These are phyloP conservation scores for Chrysanthemum makinoi DNA, from an alignment of 129 eudicot species.

Conservation along the genomic window DNA sequence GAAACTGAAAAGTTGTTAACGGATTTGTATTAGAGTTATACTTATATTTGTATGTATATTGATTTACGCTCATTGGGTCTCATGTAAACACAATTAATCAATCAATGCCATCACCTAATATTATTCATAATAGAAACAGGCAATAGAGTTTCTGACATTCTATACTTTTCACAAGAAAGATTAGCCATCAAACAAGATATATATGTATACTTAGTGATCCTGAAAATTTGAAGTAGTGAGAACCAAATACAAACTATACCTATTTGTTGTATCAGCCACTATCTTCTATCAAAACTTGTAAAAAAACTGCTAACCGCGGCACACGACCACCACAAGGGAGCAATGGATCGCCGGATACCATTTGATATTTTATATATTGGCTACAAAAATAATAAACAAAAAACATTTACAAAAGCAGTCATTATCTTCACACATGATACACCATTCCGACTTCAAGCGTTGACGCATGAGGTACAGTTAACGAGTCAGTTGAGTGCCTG, in stretches of 20 bases:
- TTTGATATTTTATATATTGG: conserved; percentile 15
- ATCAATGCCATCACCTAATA: no score
- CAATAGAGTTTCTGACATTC: no score
- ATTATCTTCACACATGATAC: conserved; percentile 51
- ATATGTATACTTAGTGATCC: conserved; percentile 7
- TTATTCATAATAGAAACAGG: no score
- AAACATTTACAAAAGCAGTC: conserved; percentile 23
- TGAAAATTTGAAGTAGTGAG: neutral
- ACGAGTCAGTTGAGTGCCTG: conserved; percentile 49
- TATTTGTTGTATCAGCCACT: conserved; percentile 19
- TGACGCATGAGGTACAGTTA: conserved; percentile 80
- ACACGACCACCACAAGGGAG: conserved; percentile 24
- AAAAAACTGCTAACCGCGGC: conserved; percentile 21
- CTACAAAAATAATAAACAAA: conserved; percentile 26
- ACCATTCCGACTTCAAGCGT: conserved; percentile 94
- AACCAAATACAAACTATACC: conserved; percentile 29
- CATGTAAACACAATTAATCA: no score
- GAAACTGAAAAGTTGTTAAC: no score
- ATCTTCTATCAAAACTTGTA: conserved; percentile 8
- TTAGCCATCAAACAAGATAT: neutral
- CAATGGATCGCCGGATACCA: conserved; percentile 13
- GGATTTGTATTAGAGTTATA: no score
- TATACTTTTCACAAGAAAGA: no score
- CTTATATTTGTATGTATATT: no score
- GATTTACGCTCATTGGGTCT: no score